A percentile compares a stretch with the other conserved stretches of the same genome.
Evolutionary conservation across 768 basidiomycete genomes (phyloP).

Genomic region (Pisolithus albus): DNA sequence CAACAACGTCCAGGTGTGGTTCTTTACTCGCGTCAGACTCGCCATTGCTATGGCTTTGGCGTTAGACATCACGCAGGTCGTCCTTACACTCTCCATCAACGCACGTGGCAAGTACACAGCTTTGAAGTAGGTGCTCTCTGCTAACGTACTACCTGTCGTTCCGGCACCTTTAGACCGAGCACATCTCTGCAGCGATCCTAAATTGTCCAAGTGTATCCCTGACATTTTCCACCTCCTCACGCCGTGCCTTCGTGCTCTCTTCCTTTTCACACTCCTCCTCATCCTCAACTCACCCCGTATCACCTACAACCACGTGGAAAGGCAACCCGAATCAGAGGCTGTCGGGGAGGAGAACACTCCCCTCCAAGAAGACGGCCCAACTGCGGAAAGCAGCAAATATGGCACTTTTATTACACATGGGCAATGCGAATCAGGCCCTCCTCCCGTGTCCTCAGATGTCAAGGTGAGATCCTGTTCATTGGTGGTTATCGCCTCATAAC

Average conservation of each 20-base stretch:
- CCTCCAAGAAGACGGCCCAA: conserved; percentile 32
- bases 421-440: conserved; percentile 6
- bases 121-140: conserved; percentile 5
- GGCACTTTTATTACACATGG: conserved; percentile 53
- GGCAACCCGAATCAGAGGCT: conserved; percentile 13
- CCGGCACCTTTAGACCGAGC: conserved; percentile 8
- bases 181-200: conserved; percentile 15
- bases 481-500: not conserved
- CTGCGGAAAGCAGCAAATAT: conserved; percentile 51
- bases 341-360: conserved; percentile 16
- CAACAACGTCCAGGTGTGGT: conserved; percentile 64
- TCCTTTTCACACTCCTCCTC: conserved; percentile 54
- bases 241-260: conserved; percentile 58
- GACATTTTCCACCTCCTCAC: conserved; percentile 46
- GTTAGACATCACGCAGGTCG: conserved; percentile 55
- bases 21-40: conserved; percentile 47
- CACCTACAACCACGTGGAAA: conserved; percentile 40
- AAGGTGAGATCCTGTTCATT: conserved; percentile 2
- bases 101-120: conserved; percentile 29
- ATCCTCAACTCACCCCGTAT: conserved; percentile 59
- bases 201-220: conserved; percentile 24
- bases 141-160: not conserved
- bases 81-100: conserved; percentile 35
- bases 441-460: conserved; percentile 2
- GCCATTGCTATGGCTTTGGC: conserved; percentile 47